Evolutionary conservation across 257 asterid species (phyloP).

Genomic region (Petrea volubilis): DNA sequence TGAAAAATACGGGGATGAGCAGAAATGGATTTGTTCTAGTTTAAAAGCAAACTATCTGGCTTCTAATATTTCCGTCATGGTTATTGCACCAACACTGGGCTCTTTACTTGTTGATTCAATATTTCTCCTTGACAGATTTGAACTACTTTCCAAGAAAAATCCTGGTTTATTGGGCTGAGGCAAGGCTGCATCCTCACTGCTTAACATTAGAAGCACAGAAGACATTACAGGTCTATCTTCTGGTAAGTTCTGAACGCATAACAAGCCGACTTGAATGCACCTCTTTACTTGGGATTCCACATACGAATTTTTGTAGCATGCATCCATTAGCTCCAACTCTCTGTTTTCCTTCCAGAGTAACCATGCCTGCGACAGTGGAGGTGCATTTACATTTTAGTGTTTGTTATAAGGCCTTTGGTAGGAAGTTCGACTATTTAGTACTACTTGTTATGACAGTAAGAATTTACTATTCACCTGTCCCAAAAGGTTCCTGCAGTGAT

Average conservation of each 20-base stretch:
- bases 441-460: too few species aligned
- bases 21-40: too few species aligned
- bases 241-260: conserved; percentile 23
- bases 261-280: conserved; percentile 25
- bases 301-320: conserved; percentile 3
- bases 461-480: too few species aligned
- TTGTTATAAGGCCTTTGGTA: too few species aligned
- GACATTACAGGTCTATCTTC: conserved; percentile 30
- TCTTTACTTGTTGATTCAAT: not conserved
- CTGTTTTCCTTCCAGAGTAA: conserved; percentile 21
- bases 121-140: not conserved
- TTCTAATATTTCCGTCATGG: conserved; percentile 16
- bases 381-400: too few species aligned
- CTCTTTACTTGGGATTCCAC: conserved; percentile 27
- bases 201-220: conserved; percentile 24
- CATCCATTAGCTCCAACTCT: conserved; percentile 26
- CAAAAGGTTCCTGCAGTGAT: too few species aligned
- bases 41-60: conserved; percentile 15
- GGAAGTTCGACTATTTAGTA: too few species aligned
- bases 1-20: too few species aligned
- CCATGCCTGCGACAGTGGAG: conserved; percentile 17
- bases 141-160: conserved; percentile 13
- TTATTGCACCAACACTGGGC: not conserved
- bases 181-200: conserved; percentile 20
- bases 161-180: conserved; percentile 23